These are phyloP conservation scores for Tripterygium wilfordii DNA, from an alignment of 177 flowering plant species.

Conservation along the genomic window DNA sequence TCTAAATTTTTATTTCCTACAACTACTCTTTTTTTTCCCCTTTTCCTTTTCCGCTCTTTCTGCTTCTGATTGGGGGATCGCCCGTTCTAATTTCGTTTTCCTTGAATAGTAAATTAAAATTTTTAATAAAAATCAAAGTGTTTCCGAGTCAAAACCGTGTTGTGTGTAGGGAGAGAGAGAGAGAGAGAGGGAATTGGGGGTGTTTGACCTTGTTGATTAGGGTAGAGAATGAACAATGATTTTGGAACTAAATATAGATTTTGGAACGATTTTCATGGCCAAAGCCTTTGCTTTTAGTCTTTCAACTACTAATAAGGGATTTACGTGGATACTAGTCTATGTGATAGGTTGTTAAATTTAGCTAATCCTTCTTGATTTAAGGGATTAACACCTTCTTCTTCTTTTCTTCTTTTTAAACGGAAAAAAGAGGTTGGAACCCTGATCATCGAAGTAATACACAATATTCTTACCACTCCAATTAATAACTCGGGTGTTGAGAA, in stretches of 20 bases:
- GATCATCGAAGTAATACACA: no score
- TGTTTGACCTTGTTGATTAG: no score
- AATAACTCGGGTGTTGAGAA: no score
- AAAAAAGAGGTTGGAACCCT: no score
- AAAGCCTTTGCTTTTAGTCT: neutral
- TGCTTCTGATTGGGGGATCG: slow-evolving; percentile 12
- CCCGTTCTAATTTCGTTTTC: slow-evolving; percentile 4
- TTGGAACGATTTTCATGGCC: slow-evolving; percentile 13
- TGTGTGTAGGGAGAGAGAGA: slow-evolving; percentile 5
- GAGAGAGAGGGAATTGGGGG: slow-evolving; percentile 9
- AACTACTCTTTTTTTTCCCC: neutral
- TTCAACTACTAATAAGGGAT: no score
- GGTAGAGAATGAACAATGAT: no score
- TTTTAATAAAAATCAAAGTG: neutral
- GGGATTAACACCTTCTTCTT: no score
- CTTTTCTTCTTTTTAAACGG: no score
- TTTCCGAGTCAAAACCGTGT: slow-evolving; percentile 15
- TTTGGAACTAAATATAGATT: slow-evolving; percentile 11
- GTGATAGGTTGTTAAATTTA: slow-evolving; percentile 1
- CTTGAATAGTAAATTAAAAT: neutral
- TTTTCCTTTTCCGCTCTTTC: neutral
- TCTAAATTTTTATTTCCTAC: no score
- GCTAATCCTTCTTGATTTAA: neutral
- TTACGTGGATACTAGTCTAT: neutral
- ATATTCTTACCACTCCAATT: no score